Conservation (phyloP, 176 grass and related monocot genomes). For the Lolium perenne region DNA sequence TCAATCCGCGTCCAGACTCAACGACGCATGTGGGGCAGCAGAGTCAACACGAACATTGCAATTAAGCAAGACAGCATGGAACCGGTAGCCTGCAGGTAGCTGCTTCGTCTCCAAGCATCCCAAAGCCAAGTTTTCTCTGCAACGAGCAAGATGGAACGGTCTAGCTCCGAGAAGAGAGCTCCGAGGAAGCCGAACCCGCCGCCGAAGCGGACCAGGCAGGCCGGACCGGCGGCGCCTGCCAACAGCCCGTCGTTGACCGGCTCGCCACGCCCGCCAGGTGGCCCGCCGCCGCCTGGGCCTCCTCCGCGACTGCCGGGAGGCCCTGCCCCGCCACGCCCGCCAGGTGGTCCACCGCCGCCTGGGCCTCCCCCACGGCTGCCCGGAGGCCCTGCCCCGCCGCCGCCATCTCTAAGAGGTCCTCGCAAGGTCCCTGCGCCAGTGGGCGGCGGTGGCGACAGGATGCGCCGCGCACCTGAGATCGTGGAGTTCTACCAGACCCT, state of each 20-base stretch:
- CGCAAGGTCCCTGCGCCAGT: not conserved
- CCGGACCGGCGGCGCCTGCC: not conserved
- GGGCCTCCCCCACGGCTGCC: slow-evolving; percentile 37
- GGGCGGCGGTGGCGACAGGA: slow-evolving; percentile 41
- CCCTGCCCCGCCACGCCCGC: slow-evolving; percentile 33
- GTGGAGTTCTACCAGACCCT: slow-evolving; percentile 74
- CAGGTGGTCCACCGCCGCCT: slow-evolving; percentile 33
- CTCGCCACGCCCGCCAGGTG: slow-evolving; percentile 10
- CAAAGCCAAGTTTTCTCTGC: no score
- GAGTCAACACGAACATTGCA: not conserved
- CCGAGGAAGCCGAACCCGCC: slow-evolving; percentile 19
- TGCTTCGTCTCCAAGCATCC: not conserved
- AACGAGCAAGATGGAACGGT: not conserved
- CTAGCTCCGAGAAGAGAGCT: not conserved
- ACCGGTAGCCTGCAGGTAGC: not conserved
- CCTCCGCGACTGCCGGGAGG: slow-evolving; percentile 39
- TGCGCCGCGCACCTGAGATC: slow-evolving; percentile 70
- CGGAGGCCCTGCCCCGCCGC: slow-evolving; percentile 46
- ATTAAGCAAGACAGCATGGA: not conserved
- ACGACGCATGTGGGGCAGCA: not conserved
- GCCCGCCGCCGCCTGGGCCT: slow-evolving; percentile 45
- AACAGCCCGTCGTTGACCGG: not conserved
- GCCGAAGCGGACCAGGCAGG: not conserved
- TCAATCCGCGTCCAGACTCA: no score
- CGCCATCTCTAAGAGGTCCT: slow-evolving; percentile 26